Conservation (phyloP, 345 rosid species). For the Combretum micranthum region DNA sequence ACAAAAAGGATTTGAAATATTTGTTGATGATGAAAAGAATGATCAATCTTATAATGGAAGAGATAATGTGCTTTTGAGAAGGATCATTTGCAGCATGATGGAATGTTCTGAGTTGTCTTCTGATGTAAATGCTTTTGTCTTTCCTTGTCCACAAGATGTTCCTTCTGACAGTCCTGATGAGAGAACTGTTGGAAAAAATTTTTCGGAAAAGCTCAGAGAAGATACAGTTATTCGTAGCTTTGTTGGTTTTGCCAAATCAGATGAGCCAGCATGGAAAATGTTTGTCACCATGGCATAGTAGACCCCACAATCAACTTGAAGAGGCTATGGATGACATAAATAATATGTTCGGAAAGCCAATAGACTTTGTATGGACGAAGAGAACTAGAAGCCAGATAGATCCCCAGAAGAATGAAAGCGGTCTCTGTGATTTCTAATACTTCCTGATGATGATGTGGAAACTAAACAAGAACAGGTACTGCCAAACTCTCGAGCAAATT, state of each 20-base stretch:
- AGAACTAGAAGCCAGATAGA: conserved; percentile 54
- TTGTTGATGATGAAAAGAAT: conserved; percentile 47
- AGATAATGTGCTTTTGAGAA: conserved; percentile 20
- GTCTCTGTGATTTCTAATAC: conserved; percentile 41
- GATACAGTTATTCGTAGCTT: conserved; percentile 81
- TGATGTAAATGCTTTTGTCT: conserved; percentile 38
- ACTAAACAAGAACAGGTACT: conserved; percentile 15
- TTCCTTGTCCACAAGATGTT: conserved; percentile 52
- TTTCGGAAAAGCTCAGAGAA: conserved; percentile 52
- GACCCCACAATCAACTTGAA: conserved; percentile 95
- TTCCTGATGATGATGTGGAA: too few species aligned
- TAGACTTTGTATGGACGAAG: conserved; percentile 69
- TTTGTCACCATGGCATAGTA: conserved; percentile 94
- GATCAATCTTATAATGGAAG: conserved; percentile 20
- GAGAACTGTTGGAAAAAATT: conserved; percentile 25
- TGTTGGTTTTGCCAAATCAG: conserved; percentile 71
- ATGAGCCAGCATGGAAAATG: conserved; percentile 78
- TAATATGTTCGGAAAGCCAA: conserved; percentile 93
- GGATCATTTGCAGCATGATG: conserved; percentile 14
- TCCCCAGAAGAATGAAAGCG: conserved; percentile 26
- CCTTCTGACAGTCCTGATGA: conserved; percentile 51
- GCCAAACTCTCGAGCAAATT: conserved; percentile 15
- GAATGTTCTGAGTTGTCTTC: conserved; percentile 10
- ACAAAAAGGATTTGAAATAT: conserved; percentile 47
- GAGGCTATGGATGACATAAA: conserved; percentile 95